Conservation (phyloP, 1,139 yeast species). For the Yamadazyma triangularis region DNA sequence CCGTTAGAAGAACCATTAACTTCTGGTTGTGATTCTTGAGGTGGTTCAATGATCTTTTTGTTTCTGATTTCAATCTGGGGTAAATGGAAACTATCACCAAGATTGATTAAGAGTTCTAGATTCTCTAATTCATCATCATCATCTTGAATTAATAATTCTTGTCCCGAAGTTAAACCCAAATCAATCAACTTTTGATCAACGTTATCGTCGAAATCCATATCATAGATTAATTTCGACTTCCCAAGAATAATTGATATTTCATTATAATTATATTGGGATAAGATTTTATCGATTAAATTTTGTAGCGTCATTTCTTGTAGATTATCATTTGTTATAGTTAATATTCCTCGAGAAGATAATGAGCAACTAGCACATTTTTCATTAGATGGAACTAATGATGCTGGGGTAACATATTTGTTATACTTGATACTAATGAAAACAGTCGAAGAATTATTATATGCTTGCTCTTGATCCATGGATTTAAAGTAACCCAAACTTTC, state of each 20-base stretch:
- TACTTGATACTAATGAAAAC: constrained; percentile 66
- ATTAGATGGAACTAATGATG: constrained; percentile 57
- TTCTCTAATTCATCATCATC: constrained; percentile 68
- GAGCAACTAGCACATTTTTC: constrained; percentile 74
- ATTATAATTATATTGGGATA: constrained; percentile 48
- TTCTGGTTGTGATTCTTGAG: too few relatives aligned
- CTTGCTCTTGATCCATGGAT: constrained; percentile 16
- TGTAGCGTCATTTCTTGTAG: constrained; percentile 21
- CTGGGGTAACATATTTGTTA: constrained; percentile 65
- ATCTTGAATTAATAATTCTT: constrained; percentile 67
- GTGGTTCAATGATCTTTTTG: constrained; percentile 8
- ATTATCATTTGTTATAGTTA: constrained; percentile 15
- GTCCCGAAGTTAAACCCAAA: constrained; percentile 57
- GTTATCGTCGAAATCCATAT: constrained; percentile 86
- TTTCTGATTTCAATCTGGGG: constrained; percentile 24
- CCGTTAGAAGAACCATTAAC: constrained; percentile 9
- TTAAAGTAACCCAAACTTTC: constrained; percentile 55
- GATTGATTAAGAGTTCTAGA: constrained; percentile 59
- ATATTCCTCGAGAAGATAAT: constrained; percentile 47
- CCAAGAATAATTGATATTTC: constrained; percentile 64
- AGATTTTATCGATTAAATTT: constrained; percentile 43
- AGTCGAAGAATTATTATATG: constrained; percentile 35
- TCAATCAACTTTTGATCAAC: constrained; percentile 42
- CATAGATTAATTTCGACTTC: constrained; percentile 65
- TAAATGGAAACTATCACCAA: constrained; percentile 12